phyloP scores from a whole-genome alignment of 2,329 filamentous ascomycete genomes.

The Chalaropsis ovoidea region DNA sequence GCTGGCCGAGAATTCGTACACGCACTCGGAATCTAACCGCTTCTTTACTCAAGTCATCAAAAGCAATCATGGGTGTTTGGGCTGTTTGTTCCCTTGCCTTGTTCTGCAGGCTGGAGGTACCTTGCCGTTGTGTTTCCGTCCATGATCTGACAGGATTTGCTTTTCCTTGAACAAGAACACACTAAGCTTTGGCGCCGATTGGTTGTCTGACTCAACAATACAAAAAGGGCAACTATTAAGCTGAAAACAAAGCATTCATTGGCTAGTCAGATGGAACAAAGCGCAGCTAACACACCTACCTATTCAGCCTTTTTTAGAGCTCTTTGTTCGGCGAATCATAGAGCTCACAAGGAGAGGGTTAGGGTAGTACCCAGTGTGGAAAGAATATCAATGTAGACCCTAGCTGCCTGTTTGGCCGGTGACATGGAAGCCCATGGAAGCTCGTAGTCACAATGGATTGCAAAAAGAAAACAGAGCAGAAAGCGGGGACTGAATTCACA shows the following conservation, averaged over 20 bases:
- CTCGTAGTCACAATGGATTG: not conserved
- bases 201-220: too few relatives aligned
- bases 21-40: too few relatives aligned
- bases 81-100: too few relatives aligned
- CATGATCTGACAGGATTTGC: not conserved
- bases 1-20: too few relatives aligned
- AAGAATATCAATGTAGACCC: not conserved
- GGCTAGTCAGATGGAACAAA: too few relatives aligned
- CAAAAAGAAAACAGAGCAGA: not conserved
- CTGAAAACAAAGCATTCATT: not conserved
- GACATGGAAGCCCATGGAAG: slow-evolving; percentile 1
- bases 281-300: too few relatives aligned
- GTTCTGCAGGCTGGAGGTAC: too few relatives aligned
- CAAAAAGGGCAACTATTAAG: not conserved
- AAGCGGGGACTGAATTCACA: not conserved
- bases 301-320: not conserved
- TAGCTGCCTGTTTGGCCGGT: not conserved
- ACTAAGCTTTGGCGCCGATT: not conserved
- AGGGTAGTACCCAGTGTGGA: not conserved
- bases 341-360: not conserved
- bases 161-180: not conserved
- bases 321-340: too few relatives aligned
- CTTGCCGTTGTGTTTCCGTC: too few relatives aligned
- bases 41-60: too few relatives aligned
- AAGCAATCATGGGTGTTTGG: too few relatives aligned